A percentile compares a stretch with the other conserved stretches of the same genome.
phyloP scores from a whole-genome alignment of 306 rosid genomes.

The barrel medic (Medicago truncatula) region MtrunA17r5.0-ANR NC_053045.1:41650501-41651000 shows the following conservation, averaged over 20 bases:
- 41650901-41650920: too few relatives aligned
- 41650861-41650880: slow-evolving; percentile 28
- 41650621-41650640: neutral
- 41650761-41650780: slow-evolving; percentile 48
- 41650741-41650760: slow-evolving; percentile 46
- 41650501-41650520: neutral
- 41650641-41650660: neutral
- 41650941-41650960: too few relatives aligned
- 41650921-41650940: too few relatives aligned
- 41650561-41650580: neutral
- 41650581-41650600: neutral
- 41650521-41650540: neutral
- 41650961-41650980: too few relatives aligned
- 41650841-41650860: slow-evolving; percentile 31
- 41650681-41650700: neutral
- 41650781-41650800: slow-evolving; percentile 54
- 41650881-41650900: slow-evolving; percentile 6
- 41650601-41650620: neutral
- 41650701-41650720: slow-evolving; percentile 2
- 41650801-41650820: slow-evolving; percentile 2
- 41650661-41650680: neutral
- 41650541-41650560: neutral
- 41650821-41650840: slow-evolving; percentile 1
- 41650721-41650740: slow-evolving; percentile 40
- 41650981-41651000: too few relatives aligned